Evolutionary conservation across 176 grass and related monocot species (phyloP), one percentile per base, ranked within the genome.

Genomic region (Pontederia crassipes): DNA sequence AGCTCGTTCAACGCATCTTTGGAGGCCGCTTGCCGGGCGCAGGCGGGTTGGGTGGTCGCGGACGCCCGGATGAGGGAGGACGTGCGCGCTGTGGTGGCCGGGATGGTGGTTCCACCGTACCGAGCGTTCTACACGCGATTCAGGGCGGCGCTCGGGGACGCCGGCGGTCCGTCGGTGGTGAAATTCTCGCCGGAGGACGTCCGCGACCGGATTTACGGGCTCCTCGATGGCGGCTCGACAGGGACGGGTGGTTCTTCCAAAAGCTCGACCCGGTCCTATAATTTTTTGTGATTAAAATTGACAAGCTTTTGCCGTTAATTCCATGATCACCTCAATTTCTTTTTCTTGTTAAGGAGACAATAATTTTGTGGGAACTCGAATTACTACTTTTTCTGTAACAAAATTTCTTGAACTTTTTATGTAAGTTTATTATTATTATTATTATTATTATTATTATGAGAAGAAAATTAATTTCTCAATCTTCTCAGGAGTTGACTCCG

Each of bases 81-180:
- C 16, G 18, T 89, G n/a, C 66, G 89, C 65, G 45, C 2, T 10
- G 72, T 70, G 3, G 84, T 86, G 1, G 67, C 46, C 15, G 68
- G 52, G 0, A 78, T 78, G 20, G 68, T 88, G 7, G 57, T 94
- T 45, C 84, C 78, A 0, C 73, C 73, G 45, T 94, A 88, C 75
- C 50, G 68, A 57, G 46, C 63, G 10, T 88, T 86, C 78, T 88
- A 95, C 65, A 29, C 59, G 9, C 59, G 72, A 18, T 57, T 73
- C 67, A 65, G 62, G 1, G 73, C 45, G 8, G 51, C 52, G 53
- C 48, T 79, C 11, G 29, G n/a, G 48, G 48, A 8, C 49, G 75
- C 14, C 73, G 75, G 58, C 80, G 68, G 28, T 5, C 28, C 11
- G 28, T 16, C 59, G 4, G 76, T 73, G 52, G 72, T 55, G 53